These are phyloP conservation scores for Podila horticola DNA, from an alignment of 192 early-diverging fungal species.

Conservation along the genomic window DNA sequence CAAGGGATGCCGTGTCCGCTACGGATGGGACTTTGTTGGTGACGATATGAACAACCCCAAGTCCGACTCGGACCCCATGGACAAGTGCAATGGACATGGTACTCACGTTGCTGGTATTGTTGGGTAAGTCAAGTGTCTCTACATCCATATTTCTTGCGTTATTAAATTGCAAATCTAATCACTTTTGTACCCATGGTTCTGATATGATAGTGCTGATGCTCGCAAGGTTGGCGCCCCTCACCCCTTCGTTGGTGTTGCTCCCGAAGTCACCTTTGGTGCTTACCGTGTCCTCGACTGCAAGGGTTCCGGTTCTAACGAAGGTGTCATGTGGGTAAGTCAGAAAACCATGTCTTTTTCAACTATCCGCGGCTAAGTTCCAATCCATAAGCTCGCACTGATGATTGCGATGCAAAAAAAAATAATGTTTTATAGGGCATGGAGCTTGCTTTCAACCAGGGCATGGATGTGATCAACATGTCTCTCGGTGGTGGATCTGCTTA, in stretches of 20 bases:
- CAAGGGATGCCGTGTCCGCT: conserved; percentile 61
- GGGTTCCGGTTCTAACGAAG: conserved; percentile 67
- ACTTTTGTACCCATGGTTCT: not conserved
- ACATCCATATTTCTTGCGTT: not conserved
- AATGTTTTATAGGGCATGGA: conserved; percentile 56
- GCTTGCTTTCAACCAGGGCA: conserved; percentile 71
- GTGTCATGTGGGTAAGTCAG: conserved; percentile 73
- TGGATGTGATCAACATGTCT: conserved; percentile 76
- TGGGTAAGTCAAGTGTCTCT: conserved; percentile 18
- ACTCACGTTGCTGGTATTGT: conserved; percentile 78
- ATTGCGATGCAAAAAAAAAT: not conserved
- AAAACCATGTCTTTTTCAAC: not conserved
- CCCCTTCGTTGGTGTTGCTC: conserved; percentile 82
- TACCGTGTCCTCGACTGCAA: conserved; percentile 89
- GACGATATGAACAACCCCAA: conserved; percentile 48
- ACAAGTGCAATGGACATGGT: conserved; percentile 73
- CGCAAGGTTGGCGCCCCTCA: conserved; percentile 33
- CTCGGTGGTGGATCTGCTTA: conserved; percentile 67
- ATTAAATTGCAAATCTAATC: not conserved
- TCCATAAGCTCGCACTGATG: not conserved
- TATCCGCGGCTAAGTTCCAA: not conserved
- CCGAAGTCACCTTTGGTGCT: conserved; percentile 76
- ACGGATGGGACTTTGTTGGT: conserved; percentile 74
- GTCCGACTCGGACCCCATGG: conserved; percentile 52
- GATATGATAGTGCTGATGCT: conserved; percentile 61